These are phyloP conservation scores for Trifolium pratense DNA, from an alignment of 306 rosid genomes.

Conservation along the genomic window DNA sequence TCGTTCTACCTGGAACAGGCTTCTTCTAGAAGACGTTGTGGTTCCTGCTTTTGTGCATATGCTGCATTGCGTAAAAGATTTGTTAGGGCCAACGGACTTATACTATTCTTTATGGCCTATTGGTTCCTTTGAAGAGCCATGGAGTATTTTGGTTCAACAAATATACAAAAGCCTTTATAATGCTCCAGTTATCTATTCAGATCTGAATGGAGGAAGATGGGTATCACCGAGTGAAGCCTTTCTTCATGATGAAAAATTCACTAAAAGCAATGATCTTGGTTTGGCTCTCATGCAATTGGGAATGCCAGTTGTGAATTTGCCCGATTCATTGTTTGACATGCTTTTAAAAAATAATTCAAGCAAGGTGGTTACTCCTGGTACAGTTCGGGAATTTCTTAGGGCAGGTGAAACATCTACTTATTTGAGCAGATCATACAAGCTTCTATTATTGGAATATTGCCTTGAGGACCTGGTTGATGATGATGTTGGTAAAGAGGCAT, in stretches of 20 bases:
- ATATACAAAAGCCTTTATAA: conserved; percentile 65
- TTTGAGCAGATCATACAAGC: conserved; percentile 64
- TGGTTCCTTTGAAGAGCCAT: conserved; percentile 97
- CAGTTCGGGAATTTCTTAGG: conserved; percentile 83
- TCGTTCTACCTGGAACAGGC: conserved; percentile 94
- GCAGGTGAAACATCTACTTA: conserved; percentile 52
- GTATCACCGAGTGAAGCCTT: conserved; percentile 82
- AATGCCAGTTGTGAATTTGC: conserved; percentile 87
- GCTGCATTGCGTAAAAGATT: conserved; percentile 68
- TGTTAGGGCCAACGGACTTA: conserved; percentile 64
- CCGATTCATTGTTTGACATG: conserved; percentile 65
- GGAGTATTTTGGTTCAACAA: conserved; percentile 79
- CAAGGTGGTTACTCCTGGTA: conserved; percentile 81
- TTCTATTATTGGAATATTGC: conserved; percentile 89
- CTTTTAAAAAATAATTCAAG: conserved; percentile 67
- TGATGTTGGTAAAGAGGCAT: conserved; percentile 80
- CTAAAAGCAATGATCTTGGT: conserved; percentile 73
- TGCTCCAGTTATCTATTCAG: conserved; percentile 74
- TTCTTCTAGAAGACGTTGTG: conserved; percentile 85
- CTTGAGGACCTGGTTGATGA: conserved; percentile 90
- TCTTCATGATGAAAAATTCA: conserved; percentile 80
- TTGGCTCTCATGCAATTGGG: conserved; percentile 76
- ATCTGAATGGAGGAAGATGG: conserved; percentile 89
- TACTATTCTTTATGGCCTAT: conserved; percentile 90
- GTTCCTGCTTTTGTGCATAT: conserved; percentile 81